Conservation (phyloP, 768 basidiomycete genomes). For the Suillus weaverae region DNA sequence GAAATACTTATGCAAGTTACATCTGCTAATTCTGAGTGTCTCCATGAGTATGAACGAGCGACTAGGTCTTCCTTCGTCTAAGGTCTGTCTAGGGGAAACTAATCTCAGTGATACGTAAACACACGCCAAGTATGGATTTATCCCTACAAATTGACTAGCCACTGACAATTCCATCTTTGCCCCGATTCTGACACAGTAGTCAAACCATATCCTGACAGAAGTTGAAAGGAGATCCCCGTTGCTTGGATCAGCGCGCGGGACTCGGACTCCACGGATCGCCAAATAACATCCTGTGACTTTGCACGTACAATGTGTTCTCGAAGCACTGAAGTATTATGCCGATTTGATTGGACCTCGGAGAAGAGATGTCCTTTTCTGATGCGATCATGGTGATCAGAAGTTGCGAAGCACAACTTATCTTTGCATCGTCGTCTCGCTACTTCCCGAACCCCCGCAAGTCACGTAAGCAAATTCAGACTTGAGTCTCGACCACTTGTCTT, state of each 20-base stretch:
- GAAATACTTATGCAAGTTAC: neutral
- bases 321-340: neutral
- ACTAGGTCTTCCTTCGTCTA: neutral
- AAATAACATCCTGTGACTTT: neutral
- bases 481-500: too few species aligned
- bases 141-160: neutral
- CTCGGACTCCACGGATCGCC: neutral
- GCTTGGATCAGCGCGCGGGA: neutral
- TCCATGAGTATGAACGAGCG: neutral
- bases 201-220: neutral
- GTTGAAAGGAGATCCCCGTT: neutral
- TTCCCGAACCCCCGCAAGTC: neutral
- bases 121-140: neutral
- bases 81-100: neutral
- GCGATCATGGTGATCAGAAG: neutral
- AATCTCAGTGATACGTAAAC: neutral
- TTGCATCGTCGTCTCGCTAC: neutral
- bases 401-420: neutral
- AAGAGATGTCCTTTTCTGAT: neutral
- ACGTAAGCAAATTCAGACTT: neutral
- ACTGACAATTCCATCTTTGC: neutral
- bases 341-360: neutral
- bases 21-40: neutral
- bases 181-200: neutral
- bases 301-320: neutral